Base-by-base conservation (phyloP, 768 basidiomycete species). In the Kwoniella dejecticola region DNA sequence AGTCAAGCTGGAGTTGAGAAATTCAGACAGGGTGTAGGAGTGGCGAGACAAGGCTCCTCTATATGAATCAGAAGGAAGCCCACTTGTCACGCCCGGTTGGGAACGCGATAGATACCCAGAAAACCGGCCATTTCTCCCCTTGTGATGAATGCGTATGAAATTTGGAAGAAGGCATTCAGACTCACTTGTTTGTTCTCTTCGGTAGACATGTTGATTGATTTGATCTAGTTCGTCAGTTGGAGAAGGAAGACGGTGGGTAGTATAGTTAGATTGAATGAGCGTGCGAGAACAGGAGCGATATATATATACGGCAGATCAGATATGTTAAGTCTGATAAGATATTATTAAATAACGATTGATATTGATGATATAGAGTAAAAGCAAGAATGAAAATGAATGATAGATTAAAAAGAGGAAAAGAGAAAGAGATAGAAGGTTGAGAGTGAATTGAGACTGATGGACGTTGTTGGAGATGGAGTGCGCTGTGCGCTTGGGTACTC, bases 161-260 rank as follows among this genome's bases (percentile, higher is more conserved):
- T 36, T 7, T 36, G 33, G 7, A 15, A 15, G 33, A 36, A 7
- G 15, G 33, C 33, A 36, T 7, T 36, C 7, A 15, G 15, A 55
- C 60, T 62, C 52, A 62, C 60, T 44, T 53, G 60, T 46, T 62
- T 62, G 44, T 47, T 53, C 41, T 62, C 44, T 36, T 54, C 60
- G 52, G 38, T 42, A 38, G 60, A 62, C 60, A 62, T 62, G 60
- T 62, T 62, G 42, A 44, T 23, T 52, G 58, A n/a, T 41, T 19
- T 27, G 15, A 23, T 53, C 38, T 52, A 19, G 8, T 38, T 48
- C 29, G 29, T 49, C 11, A 26, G 23, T 42, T 56, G 30, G 36
- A 26, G n/a, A 41, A 7, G 47, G 48, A 24, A 10, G 19, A 33
- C 24, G 21, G 27, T 44, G 11, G 7, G 33, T 21, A 48, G 21